phyloP scores from a whole-genome alignment of 2,329 filamentous ascomycete genomes.

The Stachybotrys elegans region DNA sequence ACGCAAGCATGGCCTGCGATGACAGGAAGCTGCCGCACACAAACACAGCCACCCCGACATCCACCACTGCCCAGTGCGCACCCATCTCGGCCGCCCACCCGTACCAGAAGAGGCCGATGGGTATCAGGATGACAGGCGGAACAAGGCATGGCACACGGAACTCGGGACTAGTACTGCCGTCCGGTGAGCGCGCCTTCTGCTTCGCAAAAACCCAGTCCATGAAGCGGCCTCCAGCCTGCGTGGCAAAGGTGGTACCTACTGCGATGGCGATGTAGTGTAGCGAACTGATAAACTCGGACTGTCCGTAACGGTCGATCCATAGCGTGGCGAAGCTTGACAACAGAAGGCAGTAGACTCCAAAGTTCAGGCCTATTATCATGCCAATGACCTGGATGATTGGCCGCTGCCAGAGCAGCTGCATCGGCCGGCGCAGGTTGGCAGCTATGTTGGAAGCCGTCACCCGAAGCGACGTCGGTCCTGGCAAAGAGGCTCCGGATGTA shows the following conservation, averaged over 20 bases:
- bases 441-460: not conserved
- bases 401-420: not conserved
- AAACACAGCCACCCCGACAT: not conserved
- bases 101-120: not conserved
- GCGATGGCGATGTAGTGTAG: constrained; percentile 46
- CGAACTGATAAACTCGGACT: constrained; percentile 35
- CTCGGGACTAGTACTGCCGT: not conserved
- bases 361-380: not conserved
- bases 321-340: constrained; percentile 45
- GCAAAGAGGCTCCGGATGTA: no score
- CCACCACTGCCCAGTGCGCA: not conserved
- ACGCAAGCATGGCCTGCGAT: not conserved
- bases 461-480: not conserved
- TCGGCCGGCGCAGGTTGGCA: constrained; percentile 27
- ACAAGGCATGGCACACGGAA: not conserved
- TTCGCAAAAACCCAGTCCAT: not conserved
- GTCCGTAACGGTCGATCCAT: constrained; percentile 39
- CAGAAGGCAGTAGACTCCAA: not conserved
- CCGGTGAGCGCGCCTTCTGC: not conserved
- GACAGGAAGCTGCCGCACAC: not conserved
- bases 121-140: not conserved
- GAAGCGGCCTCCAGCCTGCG: not conserved
- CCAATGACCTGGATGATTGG: not conserved
- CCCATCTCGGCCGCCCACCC: not conserved
- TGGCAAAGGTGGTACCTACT: not conserved